These are phyloP conservation scores for Anthostomella pinea DNA, from an alignment of 2,329 filamentous ascomycete species.

Conservation along the genomic window DNA sequence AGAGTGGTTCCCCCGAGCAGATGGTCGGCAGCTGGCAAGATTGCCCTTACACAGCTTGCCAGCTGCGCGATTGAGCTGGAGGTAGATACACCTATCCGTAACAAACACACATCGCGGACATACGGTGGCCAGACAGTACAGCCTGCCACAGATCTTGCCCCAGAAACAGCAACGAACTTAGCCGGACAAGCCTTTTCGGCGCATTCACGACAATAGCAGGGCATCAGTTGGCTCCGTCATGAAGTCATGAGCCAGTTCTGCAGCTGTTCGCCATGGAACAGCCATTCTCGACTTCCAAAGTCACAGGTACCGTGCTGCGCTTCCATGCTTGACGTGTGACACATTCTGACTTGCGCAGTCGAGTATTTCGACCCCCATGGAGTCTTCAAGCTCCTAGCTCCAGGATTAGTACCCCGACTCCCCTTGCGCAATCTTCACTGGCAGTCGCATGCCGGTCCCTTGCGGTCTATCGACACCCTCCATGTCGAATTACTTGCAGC, in stretches of 20 bases:
- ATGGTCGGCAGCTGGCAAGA: too few species aligned
- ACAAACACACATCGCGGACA: too few species aligned
- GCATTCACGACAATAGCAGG: too few species aligned
- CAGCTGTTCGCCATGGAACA: conserved; percentile 57
- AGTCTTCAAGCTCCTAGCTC: conserved; percentile 77
- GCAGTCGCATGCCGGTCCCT: conserved; percentile 88
- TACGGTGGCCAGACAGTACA: too few species aligned
- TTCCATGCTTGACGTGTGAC: conserved; percentile 6
- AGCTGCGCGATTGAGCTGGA: too few species aligned
- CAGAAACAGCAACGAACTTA: too few species aligned
- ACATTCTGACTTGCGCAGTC: conserved; percentile 51
- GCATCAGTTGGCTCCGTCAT: conserved; percentile 24
- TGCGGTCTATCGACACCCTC: conserved; percentile 90
- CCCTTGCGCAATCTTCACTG: conserved; percentile 92
- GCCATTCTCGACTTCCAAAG: conserved; percentile 70
- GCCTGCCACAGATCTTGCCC: too few species aligned
- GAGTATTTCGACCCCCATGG: conserved; percentile 94
- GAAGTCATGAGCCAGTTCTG: conserved; percentile 23
- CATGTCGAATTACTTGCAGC: conserved; percentile 82
- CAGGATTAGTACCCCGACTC: conserved; percentile 73
- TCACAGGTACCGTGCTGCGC: conserved; percentile 56
- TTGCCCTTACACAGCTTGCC: too few species aligned
- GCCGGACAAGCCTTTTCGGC: too few species aligned
- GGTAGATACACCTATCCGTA: too few species aligned
- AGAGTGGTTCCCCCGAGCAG: too few species aligned